A percentile compares a stretch with the other conserved stretches of the same genome.
Conservation (phyloP, 2,329 filamentous ascomycete genomes). For the Pseudohalonectria lignicola region DNA sequence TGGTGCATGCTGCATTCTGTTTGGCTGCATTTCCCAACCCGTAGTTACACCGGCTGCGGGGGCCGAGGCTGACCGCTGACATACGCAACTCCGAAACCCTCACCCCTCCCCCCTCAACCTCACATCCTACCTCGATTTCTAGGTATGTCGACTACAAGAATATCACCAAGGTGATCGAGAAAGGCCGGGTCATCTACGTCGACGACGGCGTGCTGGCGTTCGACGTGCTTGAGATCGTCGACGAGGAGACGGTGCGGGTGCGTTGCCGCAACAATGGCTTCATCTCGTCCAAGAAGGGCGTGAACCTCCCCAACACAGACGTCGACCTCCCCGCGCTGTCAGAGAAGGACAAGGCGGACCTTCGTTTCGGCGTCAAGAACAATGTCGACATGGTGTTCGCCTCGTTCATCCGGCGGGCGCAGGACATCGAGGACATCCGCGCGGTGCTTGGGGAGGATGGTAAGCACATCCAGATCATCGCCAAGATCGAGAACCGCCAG, state of each 20-base stretch:
- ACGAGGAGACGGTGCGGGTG: slow-evolving; percentile 81
- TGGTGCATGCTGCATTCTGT: no score
- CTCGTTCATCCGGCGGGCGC: slow-evolving; percentile 90
- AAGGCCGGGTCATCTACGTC: slow-evolving; percentile 89
- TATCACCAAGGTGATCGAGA: slow-evolving; percentile 94
- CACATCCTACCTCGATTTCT: no score
- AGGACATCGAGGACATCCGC: slow-evolving; percentile 89
- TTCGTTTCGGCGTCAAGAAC: slow-evolving; percentile 96
- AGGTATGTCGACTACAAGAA: slow-evolving; percentile 99
- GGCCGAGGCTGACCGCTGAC: no score
- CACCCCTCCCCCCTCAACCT: background rate
- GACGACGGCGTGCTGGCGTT: slow-evolving; percentile 97
- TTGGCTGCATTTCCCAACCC: no score
- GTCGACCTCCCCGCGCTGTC: slow-evolving; percentile 95
- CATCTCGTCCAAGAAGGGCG: slow-evolving; percentile 98
- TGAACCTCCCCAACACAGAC: slow-evolving; percentile 97
- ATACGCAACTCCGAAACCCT: no score
- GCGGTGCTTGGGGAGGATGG: slow-evolving; percentile 83
- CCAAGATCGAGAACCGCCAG: slow-evolving; percentile 99
- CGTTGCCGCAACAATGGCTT: slow-evolving; percentile 93
- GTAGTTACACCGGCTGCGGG: no score
- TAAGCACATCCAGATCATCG: slow-evolving; percentile 96
- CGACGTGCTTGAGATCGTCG: slow-evolving; percentile 76
- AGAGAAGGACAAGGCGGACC: slow-evolving; percentile 94
- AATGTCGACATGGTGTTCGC: slow-evolving; percentile 98